Evolutionary conservation across 108 stramenopile genomes (phyloP), one percentile per base, ranked within the genome.

Genomic region (Cyclotella sp.): DNA sequence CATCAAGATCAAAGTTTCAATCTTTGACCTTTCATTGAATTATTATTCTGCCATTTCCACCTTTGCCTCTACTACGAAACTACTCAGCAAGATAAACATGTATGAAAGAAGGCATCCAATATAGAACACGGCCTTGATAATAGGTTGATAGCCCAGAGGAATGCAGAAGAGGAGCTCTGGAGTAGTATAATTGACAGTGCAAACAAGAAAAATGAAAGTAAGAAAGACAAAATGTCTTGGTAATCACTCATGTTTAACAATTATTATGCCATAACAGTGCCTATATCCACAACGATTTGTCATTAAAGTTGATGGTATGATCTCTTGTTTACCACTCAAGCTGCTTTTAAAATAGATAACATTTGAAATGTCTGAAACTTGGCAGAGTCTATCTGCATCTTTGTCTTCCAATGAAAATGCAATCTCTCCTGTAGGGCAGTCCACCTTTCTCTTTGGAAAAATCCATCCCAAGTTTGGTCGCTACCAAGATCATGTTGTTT

Each of bases 331-430:
- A 34, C 30, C 24, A 3, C 8, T 30, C 13, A 39, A 15, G 0
- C 7, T 34, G 3, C n/a, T 53, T 26, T 72, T 70, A 28, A 14
- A 30, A 54, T 61, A 22, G 58, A 18, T 27, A n/a, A 40, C 41
- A 0, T 44, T 16, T 8, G 65, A 29, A 21, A 78, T 16, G 44
- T 74, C 79, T 46, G 77, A 61, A 43, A 83, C 51, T 39, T 76
- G 42, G 70, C 79, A 71, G 15, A 92, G 41, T 30, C 57, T 63
- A 18, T 85, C 69, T 81, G 84, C 80, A 65, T 93, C 93, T 29
- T 93, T 84, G 27, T 91, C 88, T 55, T 91, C 90, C 53, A 93
- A 60, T 42, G 74, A 66, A 77, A 93, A 93, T 47, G 71, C 77
- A 79, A 93, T 68, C 53, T 75, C 84, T 45, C 45, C 52, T 76